These are phyloP conservation scores for Allium sativum DNA, from an alignment of 106 monocot species.

Conservation along the genomic window DNA sequence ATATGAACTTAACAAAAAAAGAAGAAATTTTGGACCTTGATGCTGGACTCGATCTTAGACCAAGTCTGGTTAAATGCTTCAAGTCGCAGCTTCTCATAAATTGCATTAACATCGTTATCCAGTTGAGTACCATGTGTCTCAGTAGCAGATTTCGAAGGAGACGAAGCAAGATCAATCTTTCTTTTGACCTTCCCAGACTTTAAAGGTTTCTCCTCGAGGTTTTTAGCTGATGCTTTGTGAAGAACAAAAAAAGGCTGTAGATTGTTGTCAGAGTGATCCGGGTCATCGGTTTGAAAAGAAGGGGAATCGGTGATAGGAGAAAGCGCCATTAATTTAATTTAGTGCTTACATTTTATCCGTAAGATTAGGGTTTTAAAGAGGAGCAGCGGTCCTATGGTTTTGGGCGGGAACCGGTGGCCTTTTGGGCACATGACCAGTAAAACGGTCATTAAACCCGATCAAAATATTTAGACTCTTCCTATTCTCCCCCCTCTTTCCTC, in stretches of 20 bases:
- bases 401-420: too few species aligned
- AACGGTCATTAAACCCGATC: too few species aligned
- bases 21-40: slow-evolving; percentile 10
- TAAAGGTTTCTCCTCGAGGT: slow-evolving; percentile 4
- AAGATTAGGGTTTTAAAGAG: too few species aligned
- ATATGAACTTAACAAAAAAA: neutral
- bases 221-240: slow-evolving; percentile 3
- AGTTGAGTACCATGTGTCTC: neutral
- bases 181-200: slow-evolving; percentile 3
- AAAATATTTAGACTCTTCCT: too few species aligned
- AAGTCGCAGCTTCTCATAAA: slow-evolving; percentile 11
- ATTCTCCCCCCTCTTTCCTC: too few species aligned
- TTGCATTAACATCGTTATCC: neutral
- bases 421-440: too few species aligned
- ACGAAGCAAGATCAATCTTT: slow-evolving; percentile 10
- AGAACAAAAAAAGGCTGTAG: slow-evolving; percentile 11
- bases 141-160: neutral
- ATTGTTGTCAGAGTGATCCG: slow-evolving; percentile 1
- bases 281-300: neutral
- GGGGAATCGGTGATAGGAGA: neutral
- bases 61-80: slow-evolving; percentile 15
- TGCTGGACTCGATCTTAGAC: slow-evolving; percentile 14
- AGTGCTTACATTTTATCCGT: too few species aligned
- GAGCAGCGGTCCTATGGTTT: too few species aligned
- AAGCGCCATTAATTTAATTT: neutral